Percentiles rank a stretch among this genome's conserved stretches.
Evolutionary conservation across 345 rosid genomes (phyloP).

Genomic region (Hibiscus syriacus): DNA sequence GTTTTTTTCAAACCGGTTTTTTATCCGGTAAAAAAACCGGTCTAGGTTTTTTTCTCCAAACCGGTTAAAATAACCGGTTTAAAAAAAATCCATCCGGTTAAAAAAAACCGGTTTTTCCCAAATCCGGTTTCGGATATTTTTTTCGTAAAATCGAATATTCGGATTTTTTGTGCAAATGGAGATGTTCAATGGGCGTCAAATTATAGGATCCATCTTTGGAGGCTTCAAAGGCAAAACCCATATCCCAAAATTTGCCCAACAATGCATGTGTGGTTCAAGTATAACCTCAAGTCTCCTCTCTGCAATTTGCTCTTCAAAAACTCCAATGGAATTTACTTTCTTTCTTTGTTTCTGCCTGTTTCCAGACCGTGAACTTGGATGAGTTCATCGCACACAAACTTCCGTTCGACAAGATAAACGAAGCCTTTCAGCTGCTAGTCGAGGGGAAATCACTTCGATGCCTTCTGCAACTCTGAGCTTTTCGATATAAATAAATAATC

Average conservation of each 20-base stretch:
- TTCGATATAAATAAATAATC: neutral
- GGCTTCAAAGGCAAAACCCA: constrained; percentile 15
- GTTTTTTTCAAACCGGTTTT: no score
- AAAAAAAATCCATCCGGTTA: no score
- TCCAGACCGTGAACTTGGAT: constrained; percentile 9
- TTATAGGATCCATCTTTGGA: constrained; percentile 7
- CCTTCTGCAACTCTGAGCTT: constrained; percentile 6
- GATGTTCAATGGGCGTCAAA: neutral
- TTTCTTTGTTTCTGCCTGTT: neutral
- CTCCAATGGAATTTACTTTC: neutral
- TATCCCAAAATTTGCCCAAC: neutral
- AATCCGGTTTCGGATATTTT: no score
- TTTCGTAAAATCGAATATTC: no score
- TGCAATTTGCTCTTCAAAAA: neutral
- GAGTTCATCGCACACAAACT: constrained; percentile 9
- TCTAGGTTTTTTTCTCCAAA: no score
- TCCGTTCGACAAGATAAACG: constrained; percentile 8
- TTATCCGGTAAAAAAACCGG: no score
- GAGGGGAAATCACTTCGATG: constrained; percentile 7
- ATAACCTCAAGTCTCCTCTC: neutral
- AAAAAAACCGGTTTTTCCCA: no score
- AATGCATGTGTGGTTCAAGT: neutral
- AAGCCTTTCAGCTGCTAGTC: constrained; percentile 7
- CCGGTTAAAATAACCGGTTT: no score
- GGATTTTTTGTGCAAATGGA: no score